phyloP scores from a whole-genome alignment of 2,329 filamentous ascomycete species.

The Aspergillus intermedius region DNA sequence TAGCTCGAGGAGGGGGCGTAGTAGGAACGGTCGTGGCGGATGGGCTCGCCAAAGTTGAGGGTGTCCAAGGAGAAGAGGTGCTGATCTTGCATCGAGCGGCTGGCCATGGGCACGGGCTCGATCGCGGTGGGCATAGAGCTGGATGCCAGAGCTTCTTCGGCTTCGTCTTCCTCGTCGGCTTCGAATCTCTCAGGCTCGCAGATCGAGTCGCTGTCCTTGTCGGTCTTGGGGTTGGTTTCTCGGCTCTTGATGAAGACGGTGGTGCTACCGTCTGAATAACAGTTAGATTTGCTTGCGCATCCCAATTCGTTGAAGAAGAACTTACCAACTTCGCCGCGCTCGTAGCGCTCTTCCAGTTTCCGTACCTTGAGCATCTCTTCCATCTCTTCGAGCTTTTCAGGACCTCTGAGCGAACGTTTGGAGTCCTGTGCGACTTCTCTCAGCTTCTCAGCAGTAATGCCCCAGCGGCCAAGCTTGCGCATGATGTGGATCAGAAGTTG shows the following conservation, averaged over 20 bases:
- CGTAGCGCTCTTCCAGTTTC: conserved; percentile 35
- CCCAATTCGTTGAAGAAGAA: background rate
- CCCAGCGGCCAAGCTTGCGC: conserved; percentile 29
- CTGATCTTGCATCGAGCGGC: conserved; percentile 13
- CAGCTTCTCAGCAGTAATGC: conserved; percentile 34
- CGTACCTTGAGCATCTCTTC: conserved; percentile 37
- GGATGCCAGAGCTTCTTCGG: conserved; percentile 21
- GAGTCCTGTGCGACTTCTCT: conserved; percentile 35
- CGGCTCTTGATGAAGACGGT: conserved; percentile 34
- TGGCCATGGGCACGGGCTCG: conserved; percentile 18
- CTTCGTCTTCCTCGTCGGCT: conserved; percentile 18
- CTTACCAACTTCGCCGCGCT: conserved; percentile 37
- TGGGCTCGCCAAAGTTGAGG: conserved; percentile 20
- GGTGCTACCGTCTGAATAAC: conserved; percentile 22
- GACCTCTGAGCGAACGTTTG: conserved; percentile 31
- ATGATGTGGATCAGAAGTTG: conserved; percentile 36
- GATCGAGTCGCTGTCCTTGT: conserved; percentile 25
- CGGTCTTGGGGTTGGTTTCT: conserved; percentile 26
- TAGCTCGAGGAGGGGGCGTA: conserved; percentile 20
- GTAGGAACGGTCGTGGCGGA: conserved; percentile 22
- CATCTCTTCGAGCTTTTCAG: conserved; percentile 31
- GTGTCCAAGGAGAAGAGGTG: conserved; percentile 26
- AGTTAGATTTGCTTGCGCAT: background rate
- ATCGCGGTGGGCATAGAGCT: conserved; percentile 19
- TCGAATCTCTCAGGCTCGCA: conserved; percentile 17